Conservation (phyloP, 2,329 filamentous ascomycete species). For the Zymoseptoria passerinii region DNA sequence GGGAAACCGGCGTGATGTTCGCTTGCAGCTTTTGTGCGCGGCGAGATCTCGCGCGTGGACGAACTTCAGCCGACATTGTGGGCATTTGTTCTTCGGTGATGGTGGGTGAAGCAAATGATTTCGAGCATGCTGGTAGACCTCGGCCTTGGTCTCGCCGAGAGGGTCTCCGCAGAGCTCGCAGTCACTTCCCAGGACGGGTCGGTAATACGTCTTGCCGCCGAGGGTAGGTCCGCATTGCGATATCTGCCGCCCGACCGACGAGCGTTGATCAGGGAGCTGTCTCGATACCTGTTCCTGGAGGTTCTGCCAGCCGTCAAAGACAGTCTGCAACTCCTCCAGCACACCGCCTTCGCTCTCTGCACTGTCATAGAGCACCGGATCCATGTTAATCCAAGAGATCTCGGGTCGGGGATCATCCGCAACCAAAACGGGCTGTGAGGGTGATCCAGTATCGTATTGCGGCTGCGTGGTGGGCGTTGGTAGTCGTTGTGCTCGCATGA, state of each 20-base stretch:
- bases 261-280: not conserved
- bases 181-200: not conserved
- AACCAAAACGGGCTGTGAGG: not conserved
- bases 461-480: not conserved
- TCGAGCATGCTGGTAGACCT: not conserved
- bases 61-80: not conserved
- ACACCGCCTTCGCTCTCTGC: not conserved
- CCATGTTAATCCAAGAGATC: not conserved
- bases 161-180: not conserved
- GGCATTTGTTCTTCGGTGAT: not conserved
- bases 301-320: not conserved
- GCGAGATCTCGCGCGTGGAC: not conserved
- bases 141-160: not conserved
- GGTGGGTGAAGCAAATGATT: not conserved
- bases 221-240: not conserved
- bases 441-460: not conserved
- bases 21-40: not conserved
- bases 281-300: not conserved
- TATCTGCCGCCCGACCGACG: not conserved
- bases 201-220: not conserved
- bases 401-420: not conserved
- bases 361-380: not conserved
- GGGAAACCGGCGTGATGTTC: not conserved
- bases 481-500: not conserved
- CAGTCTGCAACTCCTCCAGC: not conserved